phyloP scores from a whole-genome alignment of 2,329 filamentous ascomycete genomes.

The Diplodia intermedia region DNA sequence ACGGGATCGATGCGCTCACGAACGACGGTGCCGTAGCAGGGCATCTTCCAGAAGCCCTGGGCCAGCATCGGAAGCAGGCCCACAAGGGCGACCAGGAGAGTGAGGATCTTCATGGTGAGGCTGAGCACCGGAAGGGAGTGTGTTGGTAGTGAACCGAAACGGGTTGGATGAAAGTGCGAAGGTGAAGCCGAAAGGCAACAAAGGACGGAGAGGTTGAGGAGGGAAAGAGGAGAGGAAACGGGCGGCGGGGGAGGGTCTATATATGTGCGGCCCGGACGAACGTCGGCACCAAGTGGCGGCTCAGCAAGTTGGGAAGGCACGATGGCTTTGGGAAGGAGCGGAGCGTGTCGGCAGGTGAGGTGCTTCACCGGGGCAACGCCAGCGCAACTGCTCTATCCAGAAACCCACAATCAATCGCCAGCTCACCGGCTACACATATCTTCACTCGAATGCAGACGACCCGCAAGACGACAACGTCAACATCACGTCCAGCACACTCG shows the following conservation, averaged over 20 bases:
- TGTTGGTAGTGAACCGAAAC: neutral
- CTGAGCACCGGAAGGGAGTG: neutral
- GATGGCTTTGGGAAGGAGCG: neutral
- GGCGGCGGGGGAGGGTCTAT: neutral
- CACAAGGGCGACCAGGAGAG: neutral
- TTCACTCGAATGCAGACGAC: too few species aligned
- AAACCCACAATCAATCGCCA: neutral
- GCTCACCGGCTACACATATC: neutral
- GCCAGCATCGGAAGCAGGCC: neutral
- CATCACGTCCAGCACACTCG: too few species aligned
- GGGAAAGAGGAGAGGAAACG: neutral
- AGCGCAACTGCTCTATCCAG: neutral
- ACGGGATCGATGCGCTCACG: conserved; percentile 72
- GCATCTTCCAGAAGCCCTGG: conserved; percentile 9
- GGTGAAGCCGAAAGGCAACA: neutral
- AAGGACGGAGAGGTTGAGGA: neutral
- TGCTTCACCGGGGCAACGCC: too few species aligned
- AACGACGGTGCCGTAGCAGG: conserved; percentile 64
- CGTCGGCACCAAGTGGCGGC: neutral
- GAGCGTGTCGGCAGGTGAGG: too few species aligned
- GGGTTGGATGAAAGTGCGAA: neutral
- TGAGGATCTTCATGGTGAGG: neutral
- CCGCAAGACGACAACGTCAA: too few species aligned
- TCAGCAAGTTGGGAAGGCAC: neutral
- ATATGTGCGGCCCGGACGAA: neutral